phyloP scores from a whole-genome alignment of 2,329 filamentous ascomycete genomes.

The Aaosphaeria arxii region DNA sequence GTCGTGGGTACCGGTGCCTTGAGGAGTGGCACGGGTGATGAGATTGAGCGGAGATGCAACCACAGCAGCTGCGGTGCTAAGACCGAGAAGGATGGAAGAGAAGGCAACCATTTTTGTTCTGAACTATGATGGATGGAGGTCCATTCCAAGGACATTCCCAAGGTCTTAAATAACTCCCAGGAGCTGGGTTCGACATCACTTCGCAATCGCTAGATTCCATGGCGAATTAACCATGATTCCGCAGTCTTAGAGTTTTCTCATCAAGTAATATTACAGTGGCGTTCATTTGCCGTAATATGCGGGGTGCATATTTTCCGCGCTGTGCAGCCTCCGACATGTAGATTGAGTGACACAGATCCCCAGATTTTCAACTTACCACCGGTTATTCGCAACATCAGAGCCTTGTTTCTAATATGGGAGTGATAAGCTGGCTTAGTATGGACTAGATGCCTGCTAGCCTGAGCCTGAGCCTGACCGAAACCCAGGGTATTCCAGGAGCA shows the following conservation, averaged over 20 bases:
- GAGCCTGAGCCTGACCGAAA: no score
- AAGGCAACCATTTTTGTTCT: conserved; percentile 25
- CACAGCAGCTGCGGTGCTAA: conserved; percentile 21
- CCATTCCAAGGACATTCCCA: background rate
- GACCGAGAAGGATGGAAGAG: conserved; percentile 25
- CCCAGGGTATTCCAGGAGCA: no score
- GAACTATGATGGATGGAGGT: background rate
- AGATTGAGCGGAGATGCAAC: conserved; percentile 26
- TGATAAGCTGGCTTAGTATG: no score
- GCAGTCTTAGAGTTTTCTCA: no score
- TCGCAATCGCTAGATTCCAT: conserved; percentile 4
- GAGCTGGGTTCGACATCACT: conserved; percentile 4
- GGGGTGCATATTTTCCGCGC: conserved; percentile 17
- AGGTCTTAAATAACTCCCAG: no score
- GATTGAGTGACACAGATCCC: conserved; percentile 5
- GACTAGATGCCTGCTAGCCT: no score
- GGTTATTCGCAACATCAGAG: conserved; percentile 14
- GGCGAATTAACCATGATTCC: background rate
- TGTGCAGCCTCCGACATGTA: conserved; percentile 2
- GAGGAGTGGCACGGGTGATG: conserved; percentile 15
- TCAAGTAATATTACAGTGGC: conserved; percentile 7
- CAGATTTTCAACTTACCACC: conserved; percentile 16
- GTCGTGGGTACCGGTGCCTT: conserved; percentile 25
- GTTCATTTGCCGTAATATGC: conserved; percentile 22
- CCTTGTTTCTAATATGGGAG: no score